Percentiles rank a stretch among this genome's conserved stretches.
phyloP scores from a whole-genome alignment of 768 basidiomycete species.

The Suillus placidus region DNA sequence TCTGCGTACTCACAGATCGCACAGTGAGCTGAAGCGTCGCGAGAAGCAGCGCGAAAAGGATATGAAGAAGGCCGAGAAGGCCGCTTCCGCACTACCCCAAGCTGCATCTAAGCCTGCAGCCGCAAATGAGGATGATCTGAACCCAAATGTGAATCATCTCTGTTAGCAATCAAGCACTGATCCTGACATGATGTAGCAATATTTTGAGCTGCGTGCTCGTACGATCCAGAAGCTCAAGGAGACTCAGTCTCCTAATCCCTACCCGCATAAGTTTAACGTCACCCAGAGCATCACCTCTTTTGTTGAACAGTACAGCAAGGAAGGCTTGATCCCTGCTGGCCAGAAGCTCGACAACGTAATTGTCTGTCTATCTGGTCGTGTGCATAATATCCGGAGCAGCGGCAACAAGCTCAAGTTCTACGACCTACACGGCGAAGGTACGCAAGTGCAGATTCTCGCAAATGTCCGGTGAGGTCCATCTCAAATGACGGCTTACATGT shows the following conservation, averaged over 20 bases:
- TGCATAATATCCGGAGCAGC: conserved; percentile 86
- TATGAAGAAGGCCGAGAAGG: conserved; percentile 78
- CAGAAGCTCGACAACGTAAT: conserved; percentile 58
- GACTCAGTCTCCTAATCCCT: conserved; percentile 88
- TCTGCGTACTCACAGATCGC: conserved; percentile 25
- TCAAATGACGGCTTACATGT: neutral
- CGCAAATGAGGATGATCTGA: conserved; percentile 78
- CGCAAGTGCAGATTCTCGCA: conserved; percentile 95
- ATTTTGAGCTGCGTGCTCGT: conserved; percentile 90
- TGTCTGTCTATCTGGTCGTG: conserved; percentile 83
- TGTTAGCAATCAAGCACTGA: neutral
- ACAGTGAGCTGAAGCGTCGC: conserved; percentile 92
- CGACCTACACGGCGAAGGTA: conserved; percentile 90
- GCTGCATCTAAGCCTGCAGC: conserved; percentile 44
- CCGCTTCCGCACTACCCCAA: conserved; percentile 51
- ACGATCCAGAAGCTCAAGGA: conserved; percentile 85
- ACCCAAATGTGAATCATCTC: conserved; percentile 74
- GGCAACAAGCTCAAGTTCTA: conserved; percentile 91
- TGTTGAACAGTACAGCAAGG: conserved; percentile 70
- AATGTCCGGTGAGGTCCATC: conserved; percentile 64
- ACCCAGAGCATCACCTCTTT: conserved; percentile 72
- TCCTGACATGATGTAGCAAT: conserved; percentile 69
- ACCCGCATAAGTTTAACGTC: conserved; percentile 99
- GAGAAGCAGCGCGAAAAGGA: conserved; percentile 78
- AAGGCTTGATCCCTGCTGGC: conserved; percentile 71